Evolutionary conservation across 2,329 filamentous ascomycete species (phyloP), one percentile per base, ranked within the genome.

Genomic region (Incumbomyces lentus): DNA sequence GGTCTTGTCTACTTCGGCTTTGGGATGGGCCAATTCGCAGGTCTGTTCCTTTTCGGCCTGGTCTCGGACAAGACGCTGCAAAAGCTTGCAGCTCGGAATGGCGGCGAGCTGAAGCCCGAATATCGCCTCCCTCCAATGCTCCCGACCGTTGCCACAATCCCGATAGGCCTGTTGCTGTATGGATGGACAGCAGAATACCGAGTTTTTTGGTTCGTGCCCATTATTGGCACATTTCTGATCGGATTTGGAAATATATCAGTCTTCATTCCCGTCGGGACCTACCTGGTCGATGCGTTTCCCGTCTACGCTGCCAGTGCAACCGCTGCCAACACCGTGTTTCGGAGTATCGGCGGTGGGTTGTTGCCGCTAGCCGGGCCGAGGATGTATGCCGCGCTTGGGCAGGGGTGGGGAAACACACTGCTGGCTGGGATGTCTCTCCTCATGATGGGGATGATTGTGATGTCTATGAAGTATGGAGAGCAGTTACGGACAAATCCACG

Each of bases 291-390:
- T 45, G 64, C 66, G 0, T 74, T 68, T 50, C 68, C 69, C 0
- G 59, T 65, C 1, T 70, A 69, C 44, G 68, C 72, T 0, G 72
- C 72, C 0, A 67, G 62, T 44, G 73, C 72, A 0, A 70, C 74
- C 35, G 76, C 74, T 0, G 76, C 74, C 0, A 73, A 73, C 11
- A 73, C 74, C 0, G 70, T 79, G 2, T 64, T 79, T 26, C 65
- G 76, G 22, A 76, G 70, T 1, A 62, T 81, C 44, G 68, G 71
- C 0, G 78, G 75, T 0, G 78, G 78, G 5, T 64, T 78, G 0
- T 71, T 83, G 1, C 80, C 81, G 0, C 64, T 84, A 1, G 79
- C 78, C 10, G 80, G 79, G 0, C 63, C 71, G 0, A 65, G 68
- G 57, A 58, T 76, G 70, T 74, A 73, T 49, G 47, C 57, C 0